These are phyloP conservation scores for Exsudoporus floridanus DNA, from an alignment of 1,284 basidiomycete genomes.

Conservation along the genomic window DNA sequence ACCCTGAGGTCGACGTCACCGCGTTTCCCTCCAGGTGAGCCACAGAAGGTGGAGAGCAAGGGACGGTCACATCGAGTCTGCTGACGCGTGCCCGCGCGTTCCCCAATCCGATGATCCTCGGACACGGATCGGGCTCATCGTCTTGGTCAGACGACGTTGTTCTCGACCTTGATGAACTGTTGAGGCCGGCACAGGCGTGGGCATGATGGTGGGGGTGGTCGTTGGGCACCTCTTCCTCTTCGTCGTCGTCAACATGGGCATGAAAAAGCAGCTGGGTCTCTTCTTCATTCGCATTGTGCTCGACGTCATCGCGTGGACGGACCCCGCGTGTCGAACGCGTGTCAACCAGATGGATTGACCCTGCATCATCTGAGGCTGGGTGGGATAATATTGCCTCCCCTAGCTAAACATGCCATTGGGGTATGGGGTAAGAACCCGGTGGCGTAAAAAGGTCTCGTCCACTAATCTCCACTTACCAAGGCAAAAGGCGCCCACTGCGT, in stretches of 20 bases:
- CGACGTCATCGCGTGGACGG: constrained; percentile 29
- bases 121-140: constrained; percentile 1
- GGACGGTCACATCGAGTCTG: constrained; percentile 18
- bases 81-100: constrained; percentile 25
- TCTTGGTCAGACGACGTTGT: constrained; percentile 8
- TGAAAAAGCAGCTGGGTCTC: constrained; percentile 21
- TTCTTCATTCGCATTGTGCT: constrained; percentile 26
- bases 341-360: constrained; percentile 50
- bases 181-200: background rate
- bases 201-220: background rate
- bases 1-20: constrained; percentile 13
- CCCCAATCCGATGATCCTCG: constrained; percentile 11
- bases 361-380: constrained; percentile 41
- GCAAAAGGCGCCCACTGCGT: constrained; percentile 81
- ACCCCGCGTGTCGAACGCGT: constrained; percentile 23
- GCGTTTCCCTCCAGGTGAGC: constrained; percentile 2
- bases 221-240: constrained; percentile 1
- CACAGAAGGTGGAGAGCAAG: constrained; percentile 3
- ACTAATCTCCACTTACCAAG: constrained; percentile 47
- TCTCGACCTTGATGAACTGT: background rate
- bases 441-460: background rate
- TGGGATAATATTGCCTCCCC: constrained; percentile 70
- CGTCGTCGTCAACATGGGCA: constrained; percentile 19
- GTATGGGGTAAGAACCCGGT: constrained; percentile 29
- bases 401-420: constrained; percentile 45